Conservation (phyloP, 2,329 filamentous ascomycete species). For the Alternaria arborescens region DNA sequence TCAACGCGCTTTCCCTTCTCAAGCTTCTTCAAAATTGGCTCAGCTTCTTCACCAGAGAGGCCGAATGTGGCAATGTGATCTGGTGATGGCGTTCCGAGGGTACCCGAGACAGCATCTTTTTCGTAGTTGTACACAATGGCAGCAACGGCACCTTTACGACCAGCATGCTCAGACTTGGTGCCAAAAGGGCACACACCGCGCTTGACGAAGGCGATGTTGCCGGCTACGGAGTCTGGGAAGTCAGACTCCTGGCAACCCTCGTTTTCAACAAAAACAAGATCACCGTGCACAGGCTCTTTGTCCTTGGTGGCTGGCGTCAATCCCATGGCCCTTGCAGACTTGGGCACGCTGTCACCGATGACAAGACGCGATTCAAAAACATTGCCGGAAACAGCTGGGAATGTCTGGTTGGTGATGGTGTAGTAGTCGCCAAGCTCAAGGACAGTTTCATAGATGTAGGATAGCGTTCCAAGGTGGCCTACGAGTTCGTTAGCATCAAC, state of each 20-base stretch:
- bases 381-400: slow-evolving; percentile 47
- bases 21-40: slow-evolving; percentile 60
- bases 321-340: slow-evolving; percentile 47
- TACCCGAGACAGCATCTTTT: slow-evolving; percentile 68
- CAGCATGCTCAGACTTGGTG: slow-evolving; percentile 74
- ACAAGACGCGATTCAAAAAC: slow-evolving; percentile 50
- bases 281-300: slow-evolving; percentile 49
- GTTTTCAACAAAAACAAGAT: slow-evolving; percentile 46
- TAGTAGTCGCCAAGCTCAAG: slow-evolving; percentile 53
- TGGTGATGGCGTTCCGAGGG: slow-evolving; percentile 69
- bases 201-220: slow-evolving; percentile 75
- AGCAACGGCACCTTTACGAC: slow-evolving; percentile 74
- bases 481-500: slow-evolving; percentile 17
- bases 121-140: slow-evolving; percentile 81
- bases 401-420: slow-evolving; percentile 49
- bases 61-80: slow-evolving; percentile 74
- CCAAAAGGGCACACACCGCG: slow-evolving; percentile 78
- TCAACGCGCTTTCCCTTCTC: slow-evolving; percentile 58
- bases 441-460: slow-evolving; percentile 51
- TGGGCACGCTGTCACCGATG: slow-evolving; percentile 44
- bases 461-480: slow-evolving; percentile 48
- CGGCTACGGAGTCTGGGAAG: slow-evolving; percentile 67
- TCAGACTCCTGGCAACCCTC: slow-evolving; percentile 57
- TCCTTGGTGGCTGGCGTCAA: slow-evolving; percentile 49
- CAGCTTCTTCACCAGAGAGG: slow-evolving; percentile 69